Evolutionary conservation across 352 stramenopile species (phyloP).

Genomic region (Phytopythium mirpurense): DNA sequence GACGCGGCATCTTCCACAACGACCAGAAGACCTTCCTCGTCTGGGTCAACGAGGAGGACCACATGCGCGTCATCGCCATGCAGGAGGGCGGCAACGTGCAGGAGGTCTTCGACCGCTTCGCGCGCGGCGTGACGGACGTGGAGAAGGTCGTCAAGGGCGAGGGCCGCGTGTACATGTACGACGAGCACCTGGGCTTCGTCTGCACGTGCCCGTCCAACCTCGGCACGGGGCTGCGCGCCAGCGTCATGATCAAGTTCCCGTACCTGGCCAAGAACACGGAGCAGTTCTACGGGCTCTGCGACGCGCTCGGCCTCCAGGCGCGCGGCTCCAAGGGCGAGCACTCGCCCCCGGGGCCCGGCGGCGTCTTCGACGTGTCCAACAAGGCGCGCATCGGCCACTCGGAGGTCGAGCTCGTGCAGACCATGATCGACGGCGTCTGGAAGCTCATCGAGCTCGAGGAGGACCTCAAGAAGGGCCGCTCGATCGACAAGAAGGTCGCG

Average conservation of each 20-base stretch:
- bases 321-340: conserved; percentile 61
- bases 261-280: conserved; percentile 52
- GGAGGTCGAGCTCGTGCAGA: conserved; percentile 89
- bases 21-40: conserved; percentile 80
- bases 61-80: conserved; percentile 79
- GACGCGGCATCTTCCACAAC: conserved; percentile 87
- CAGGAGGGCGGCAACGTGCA: conserved; percentile 81
- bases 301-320: conserved; percentile 55
- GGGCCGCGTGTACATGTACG: conserved; percentile 62
- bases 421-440: conserved; percentile 90
- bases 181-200: conserved; percentile 63
- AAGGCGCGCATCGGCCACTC: conserved; percentile 83
- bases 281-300: conserved; percentile 55
- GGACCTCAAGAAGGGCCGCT: conserved; percentile 75
- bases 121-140: conserved; percentile 45
- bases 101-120: conserved; percentile 83
- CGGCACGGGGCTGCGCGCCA: conserved; percentile 57
- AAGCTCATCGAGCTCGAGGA: conserved; percentile 90
- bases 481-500: conserved; percentile 56
- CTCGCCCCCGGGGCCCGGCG: conserved; percentile 49
- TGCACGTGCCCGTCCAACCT: conserved; percentile 71
- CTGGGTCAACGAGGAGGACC: conserved; percentile 78
- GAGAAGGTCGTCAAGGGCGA: conserved; percentile 57
- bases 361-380: conserved; percentile 90
- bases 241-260: conserved; percentile 68